Evolutionary conservation across 1,284 basidiomycete species (phyloP), one percentile per base, ranked within the genome.

Genomic region (Sutorius eximius): DNA sequence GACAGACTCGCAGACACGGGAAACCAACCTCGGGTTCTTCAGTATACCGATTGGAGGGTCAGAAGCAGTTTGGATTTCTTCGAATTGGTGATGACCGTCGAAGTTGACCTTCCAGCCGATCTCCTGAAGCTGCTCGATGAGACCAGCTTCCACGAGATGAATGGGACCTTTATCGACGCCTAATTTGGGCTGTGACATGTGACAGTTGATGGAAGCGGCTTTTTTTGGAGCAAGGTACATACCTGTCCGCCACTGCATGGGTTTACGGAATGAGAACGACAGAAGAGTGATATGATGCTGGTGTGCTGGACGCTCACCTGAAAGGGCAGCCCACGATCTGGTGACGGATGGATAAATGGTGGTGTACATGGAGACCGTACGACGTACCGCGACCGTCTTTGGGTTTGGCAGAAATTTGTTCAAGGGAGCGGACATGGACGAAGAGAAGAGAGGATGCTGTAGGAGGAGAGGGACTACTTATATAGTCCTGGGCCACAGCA

Each of bases 111-210:
- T 78, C 93, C 94, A 98, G 46, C 93, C 95, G 27, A 99, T 84
- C 12, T 77, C 77, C 49, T 81, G 72, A 49, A 97, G 82, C 70
- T 96, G 92, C 16, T 84, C 71, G 45, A 89, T 70, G 48, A 98
- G 82, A 1, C 95, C 95, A 3, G 91, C 90, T 70, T 91, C 75
- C 52, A 97, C 86, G 58, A 98, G 81, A 65, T 86, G 83, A 63
- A 94, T 92, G 5, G 95, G 94, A 37, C 90, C 95, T 62, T 86
- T 80, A 74, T 98, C 95, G n/a, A 97, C 94, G 33, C 95, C 95
- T 27, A 83, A 70, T 71, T 83, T 86, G 16, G 88, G 80, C 89
- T 79, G 61, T 38, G 55, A 58, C 40, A 48, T 79, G 61, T 38
- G 55, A 58, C 40, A 48, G 58, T 36, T 62, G 51, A 51, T 57